phyloP scores from a whole-genome alignment of 1,139 yeast genomes.

The Taphrina pruni region DNA sequence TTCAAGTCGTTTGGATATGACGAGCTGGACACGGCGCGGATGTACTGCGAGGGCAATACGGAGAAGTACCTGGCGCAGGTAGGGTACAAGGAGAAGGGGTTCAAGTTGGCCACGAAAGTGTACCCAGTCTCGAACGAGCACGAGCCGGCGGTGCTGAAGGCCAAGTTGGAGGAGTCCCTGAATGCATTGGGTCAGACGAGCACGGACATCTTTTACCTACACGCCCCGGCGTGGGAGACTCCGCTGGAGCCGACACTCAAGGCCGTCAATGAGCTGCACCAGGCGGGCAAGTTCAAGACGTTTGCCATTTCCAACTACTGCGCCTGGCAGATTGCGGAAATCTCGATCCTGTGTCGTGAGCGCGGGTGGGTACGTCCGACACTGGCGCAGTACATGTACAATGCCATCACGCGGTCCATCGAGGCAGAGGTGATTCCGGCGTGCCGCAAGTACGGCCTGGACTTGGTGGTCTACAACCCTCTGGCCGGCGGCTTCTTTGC shows the following conservation, averaged over 20 bases:
- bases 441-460: conserved; percentile 45
- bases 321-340: conserved; percentile 47
- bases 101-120: conserved; percentile 47
- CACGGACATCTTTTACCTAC: conserved; percentile 46
- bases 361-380: conserved; percentile 48
- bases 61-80: conserved; percentile 45
- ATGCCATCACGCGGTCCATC: conserved; percentile 47
- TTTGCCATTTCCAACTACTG: conserved; percentile 48
- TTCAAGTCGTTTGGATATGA: conserved; percentile 45
- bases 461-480: conserved; percentile 48
- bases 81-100: conserved; percentile 43
- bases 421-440: conserved; percentile 48
- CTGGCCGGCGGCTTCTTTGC: conserved; percentile 49
- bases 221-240: conserved; percentile 47
- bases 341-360: conserved; percentile 45
- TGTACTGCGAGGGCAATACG: conserved; percentile 47
- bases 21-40: conserved; percentile 48
- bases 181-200: conserved; percentile 43
- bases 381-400: conserved; percentile 49
- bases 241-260: conserved; percentile 48
- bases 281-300: conserved; percentile 47
- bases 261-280: conserved; percentile 47
- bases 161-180: conserved; percentile 45
- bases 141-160: conserved; percentile 43
- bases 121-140: conserved; percentile 46